Conservation (phyloP, 2,329 filamentous ascomycete genomes). For the Fusarium beomiforme region DNA sequence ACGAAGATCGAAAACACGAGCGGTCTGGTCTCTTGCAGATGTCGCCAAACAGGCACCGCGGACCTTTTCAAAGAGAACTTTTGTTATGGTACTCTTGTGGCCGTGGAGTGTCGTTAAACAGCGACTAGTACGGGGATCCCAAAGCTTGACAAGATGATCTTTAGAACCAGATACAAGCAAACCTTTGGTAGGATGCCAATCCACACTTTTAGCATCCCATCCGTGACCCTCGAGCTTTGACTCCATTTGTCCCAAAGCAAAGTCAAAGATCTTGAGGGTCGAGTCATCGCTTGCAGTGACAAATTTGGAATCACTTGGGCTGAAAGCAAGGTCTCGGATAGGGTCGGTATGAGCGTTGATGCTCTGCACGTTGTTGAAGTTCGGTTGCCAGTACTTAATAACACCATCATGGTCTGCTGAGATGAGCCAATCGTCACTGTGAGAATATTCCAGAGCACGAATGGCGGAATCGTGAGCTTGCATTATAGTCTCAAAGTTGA, state of each 20-base stretch:
- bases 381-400: conserved; percentile 98
- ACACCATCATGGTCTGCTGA: conserved; percentile 95
- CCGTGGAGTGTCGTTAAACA: conserved; percentile 94
- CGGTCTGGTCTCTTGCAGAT: conserved; percentile 91
- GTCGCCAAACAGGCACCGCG: conserved; percentile 89
- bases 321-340: conserved; percentile 90
- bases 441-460: conserved; percentile 85
- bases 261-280: conserved; percentile 94
- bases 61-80: conserved; percentile 88
- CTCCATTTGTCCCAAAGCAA: conserved; percentile 85
- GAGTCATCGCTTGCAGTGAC: conserved; percentile 96
- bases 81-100: conserved; percentile 97
- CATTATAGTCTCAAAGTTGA: conserved; percentile 99
- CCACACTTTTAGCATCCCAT: conserved; percentile 96
- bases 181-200: conserved; percentile 97
- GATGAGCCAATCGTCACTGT: conserved; percentile 96
- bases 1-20: conserved; percentile 90
- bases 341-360: conserved; percentile 91
- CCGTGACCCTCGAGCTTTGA: conserved; percentile 90
- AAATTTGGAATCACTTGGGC: conserved; percentile 94
- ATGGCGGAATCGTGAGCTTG: conserved; percentile 94
- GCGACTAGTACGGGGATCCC: conserved; percentile 92
- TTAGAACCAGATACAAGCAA: conserved; percentile 96
- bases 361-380: conserved; percentile 98
- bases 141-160: conserved; percentile 96